Percentiles rank a stretch among this genome's conserved stretches.
These are phyloP conservation scores for Nemania bipapillata DNA, from an alignment of 2,329 filamentous ascomycete species.

Conservation along the genomic window DNA sequence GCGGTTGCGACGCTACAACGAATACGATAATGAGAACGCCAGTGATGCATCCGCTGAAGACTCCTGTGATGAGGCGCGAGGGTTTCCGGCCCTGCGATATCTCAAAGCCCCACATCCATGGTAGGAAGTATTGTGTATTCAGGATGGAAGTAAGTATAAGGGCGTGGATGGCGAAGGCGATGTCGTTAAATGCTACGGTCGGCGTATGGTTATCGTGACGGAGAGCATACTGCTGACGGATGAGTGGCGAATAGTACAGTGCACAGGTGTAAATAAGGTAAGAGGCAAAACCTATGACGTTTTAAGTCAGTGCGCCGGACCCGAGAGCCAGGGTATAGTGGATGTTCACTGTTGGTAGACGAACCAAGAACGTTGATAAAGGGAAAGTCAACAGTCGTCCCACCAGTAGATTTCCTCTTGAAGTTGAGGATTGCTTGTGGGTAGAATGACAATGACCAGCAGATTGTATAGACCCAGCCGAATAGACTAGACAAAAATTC, in stretches of 20 bases:
- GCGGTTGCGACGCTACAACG: slow-evolving; percentile 54
- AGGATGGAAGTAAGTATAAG: slow-evolving; percentile 75
- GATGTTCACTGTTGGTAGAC: slow-evolving; percentile 38
- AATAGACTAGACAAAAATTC: slow-evolving; percentile 66
- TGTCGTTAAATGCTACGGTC: slow-evolving; percentile 89
- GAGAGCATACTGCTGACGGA: slow-evolving; percentile 83
- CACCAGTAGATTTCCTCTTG: slow-evolving; percentile 78
- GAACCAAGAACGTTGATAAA: slow-evolving; percentile 73
- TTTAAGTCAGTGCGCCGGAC: background rate
- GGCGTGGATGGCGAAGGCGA: slow-evolving; percentile 86
- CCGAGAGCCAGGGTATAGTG: background rate
- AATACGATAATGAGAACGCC: slow-evolving; percentile 62
- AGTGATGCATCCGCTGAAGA: slow-evolving; percentile 75
- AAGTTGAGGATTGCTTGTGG: slow-evolving; percentile 87
- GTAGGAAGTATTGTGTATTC: slow-evolving; percentile 80
- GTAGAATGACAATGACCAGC: slow-evolving; percentile 92
- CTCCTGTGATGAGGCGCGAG: slow-evolving; percentile 71
- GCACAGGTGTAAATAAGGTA: slow-evolving; percentile 79
- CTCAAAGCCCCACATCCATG: slow-evolving; percentile 79
- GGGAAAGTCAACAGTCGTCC: slow-evolving; percentile 89
- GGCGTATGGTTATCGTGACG: slow-evolving; percentile 80
- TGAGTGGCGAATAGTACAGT: slow-evolving; percentile 81
- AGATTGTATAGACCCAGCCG: slow-evolving; percentile 79
- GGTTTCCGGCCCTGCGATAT: slow-evolving; percentile 64
- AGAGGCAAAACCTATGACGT: slow-evolving; percentile 69